Conservation (phyloP, 192 early-diverging fungal species). For the Coemansia reversa region DNA sequence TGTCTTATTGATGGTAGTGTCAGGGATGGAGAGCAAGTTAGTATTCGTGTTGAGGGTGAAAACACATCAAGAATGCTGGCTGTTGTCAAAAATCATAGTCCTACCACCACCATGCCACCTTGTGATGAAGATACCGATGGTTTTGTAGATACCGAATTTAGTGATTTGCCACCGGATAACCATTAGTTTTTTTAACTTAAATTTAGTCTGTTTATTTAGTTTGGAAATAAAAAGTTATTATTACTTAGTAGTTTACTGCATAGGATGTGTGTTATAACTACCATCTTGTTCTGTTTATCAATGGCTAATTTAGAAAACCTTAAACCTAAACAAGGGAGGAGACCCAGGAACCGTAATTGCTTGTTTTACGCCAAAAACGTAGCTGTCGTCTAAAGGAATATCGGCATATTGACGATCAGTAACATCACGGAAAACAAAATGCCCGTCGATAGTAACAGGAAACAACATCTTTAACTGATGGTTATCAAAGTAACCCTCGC, state of each 20-base stretch:
- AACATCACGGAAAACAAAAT: no score
- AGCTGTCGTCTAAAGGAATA: no score
- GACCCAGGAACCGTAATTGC: no score
- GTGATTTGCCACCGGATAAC: constrained; percentile 16
- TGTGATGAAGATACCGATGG: constrained; percentile 12
- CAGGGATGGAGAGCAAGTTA: constrained; percentile 56
- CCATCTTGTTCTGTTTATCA: no score
- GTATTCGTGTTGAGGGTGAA: constrained; percentile 42
- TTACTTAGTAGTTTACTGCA: neutral
- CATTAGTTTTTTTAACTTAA: neutral
- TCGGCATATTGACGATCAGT: no score
- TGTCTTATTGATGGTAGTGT: constrained; percentile 67
- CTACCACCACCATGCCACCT: neutral
- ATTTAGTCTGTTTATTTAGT: constrained; percentile 2
- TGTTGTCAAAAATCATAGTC: constrained; percentile 33
- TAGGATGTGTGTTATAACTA: neutral
- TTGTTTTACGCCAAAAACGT: no score
- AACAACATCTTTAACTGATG: no score
- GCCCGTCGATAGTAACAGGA: no score
- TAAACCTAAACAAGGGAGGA: no score
- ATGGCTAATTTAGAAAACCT: no score
- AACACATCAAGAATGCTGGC: constrained; percentile 16
- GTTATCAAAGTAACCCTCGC: no score
- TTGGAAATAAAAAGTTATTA: neutral
- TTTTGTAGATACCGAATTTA: constrained; percentile 33